Evolutionary conservation across 495 filamentous ascomycete genomes (phyloP).

Genomic region (Chaetomidium leptoderma): DNA sequence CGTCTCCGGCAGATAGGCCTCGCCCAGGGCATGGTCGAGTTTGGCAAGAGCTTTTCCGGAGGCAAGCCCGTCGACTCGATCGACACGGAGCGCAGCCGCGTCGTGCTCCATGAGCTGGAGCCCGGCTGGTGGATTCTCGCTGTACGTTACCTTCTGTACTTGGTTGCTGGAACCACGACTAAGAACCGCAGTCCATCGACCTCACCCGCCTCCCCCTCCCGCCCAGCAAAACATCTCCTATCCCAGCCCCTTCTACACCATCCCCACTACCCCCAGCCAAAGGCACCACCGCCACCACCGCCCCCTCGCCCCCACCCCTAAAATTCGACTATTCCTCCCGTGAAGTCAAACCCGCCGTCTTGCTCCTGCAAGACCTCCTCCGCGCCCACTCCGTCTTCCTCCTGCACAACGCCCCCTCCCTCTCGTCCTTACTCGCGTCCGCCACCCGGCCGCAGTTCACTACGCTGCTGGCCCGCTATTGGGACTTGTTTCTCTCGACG

Average conservation of each 20-base stretch:
- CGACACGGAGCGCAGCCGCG: slow-evolving; percentile 82
- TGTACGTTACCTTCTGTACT: slow-evolving; percentile 47
- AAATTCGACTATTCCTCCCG: slow-evolving; percentile 73
- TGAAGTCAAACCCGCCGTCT: slow-evolving; percentile 76
- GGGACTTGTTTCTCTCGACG: slow-evolving; percentile 70
- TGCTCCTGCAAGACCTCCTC: slow-evolving; percentile 74
- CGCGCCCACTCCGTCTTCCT: slow-evolving; percentile 81
- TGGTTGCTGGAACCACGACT: neutral
- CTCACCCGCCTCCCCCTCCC: slow-evolving; percentile 58
- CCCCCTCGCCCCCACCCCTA: slow-evolving; percentile 1
- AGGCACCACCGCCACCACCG: slow-evolving; percentile 12
- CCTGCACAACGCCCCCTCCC: slow-evolving; percentile 72
- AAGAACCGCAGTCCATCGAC: slow-evolving; percentile 58
- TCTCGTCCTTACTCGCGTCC: slow-evolving; percentile 55
- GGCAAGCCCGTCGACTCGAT: slow-evolving; percentile 73
- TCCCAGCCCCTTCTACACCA: neutral
- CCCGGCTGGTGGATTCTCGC: slow-evolving; percentile 92
- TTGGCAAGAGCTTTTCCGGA: slow-evolving; percentile 80
- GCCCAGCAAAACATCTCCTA: slow-evolving; percentile 22
- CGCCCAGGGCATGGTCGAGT: slow-evolving; percentile 94
- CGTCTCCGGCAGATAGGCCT: slow-evolving; percentile 89
- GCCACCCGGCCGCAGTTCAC: slow-evolving; percentile 42
- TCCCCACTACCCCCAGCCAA: slow-evolving; percentile 1
- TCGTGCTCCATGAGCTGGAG: slow-evolving; percentile 76
- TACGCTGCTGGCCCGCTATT: slow-evolving; percentile 70